Conservation (phyloP, 129 eudicot genomes). For the Lonicera japonica region DNA sequence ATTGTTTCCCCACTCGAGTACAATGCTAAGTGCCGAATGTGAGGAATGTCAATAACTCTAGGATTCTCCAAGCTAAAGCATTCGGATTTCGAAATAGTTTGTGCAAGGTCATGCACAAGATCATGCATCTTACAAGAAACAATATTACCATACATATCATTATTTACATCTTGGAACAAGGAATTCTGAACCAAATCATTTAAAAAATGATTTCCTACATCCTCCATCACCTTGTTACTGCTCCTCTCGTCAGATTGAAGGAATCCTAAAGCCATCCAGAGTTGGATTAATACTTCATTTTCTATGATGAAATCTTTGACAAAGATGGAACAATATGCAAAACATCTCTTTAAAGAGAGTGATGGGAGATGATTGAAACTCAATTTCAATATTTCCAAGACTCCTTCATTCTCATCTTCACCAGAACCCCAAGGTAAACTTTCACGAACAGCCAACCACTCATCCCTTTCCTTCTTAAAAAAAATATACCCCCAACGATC, state of each 20-base stretch:
- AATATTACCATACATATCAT: too few species aligned
- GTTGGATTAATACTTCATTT: not conserved
- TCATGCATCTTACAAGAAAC: too few species aligned
- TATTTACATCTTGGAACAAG: too few species aligned
- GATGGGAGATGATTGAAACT: not conserved
- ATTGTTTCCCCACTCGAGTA: too few species aligned
- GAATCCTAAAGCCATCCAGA: conserved; percentile 15
- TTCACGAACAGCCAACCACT: too few species aligned
- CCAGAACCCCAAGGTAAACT: not conserved
- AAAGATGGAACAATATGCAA: not conserved
- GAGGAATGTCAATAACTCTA: not conserved
- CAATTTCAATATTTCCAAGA: not conserved
- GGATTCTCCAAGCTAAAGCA: not conserved
- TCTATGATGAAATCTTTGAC: not conserved
- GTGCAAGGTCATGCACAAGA: too few species aligned
- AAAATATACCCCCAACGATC: not conserved
- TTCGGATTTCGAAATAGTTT: not conserved
- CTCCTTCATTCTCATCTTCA: not conserved
- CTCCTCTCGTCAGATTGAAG: too few species aligned
- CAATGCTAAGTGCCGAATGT: not conserved
- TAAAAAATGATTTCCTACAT: not conserved
- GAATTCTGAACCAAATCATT: not conserved
- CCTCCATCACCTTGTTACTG: not conserved
- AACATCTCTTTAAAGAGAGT: not conserved
- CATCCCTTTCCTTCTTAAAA: not conserved